Percentiles rank a stretch among this genome's conserved stretches.
These are phyloP conservation scores for Takashimella koratensis DNA, from an alignment of 1,284 basidiomycete genomes.

Conservation along the genomic window DNA sequence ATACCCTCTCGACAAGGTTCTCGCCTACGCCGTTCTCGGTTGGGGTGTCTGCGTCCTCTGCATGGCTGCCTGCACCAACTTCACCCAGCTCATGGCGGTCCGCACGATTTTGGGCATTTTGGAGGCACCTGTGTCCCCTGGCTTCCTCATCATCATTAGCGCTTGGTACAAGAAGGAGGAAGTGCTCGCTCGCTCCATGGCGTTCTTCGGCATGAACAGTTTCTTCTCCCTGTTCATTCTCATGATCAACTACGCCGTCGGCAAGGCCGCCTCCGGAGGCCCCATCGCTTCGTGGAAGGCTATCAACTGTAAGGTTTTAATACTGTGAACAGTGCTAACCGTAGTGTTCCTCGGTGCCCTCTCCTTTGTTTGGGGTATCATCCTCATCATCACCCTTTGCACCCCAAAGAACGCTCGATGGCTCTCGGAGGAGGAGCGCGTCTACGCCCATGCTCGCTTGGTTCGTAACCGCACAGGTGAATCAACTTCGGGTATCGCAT, in stretches of 20 bases:
- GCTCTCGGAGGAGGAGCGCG: constrained; percentile 10
- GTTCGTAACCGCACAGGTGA: constrained; percentile 17
- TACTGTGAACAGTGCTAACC: not conserved
- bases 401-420: constrained; percentile 11
- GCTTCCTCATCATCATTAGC: constrained; percentile 41
- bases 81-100: constrained; percentile 35
- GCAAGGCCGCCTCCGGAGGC: constrained; percentile 8
- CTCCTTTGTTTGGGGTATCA: constrained; percentile 15
- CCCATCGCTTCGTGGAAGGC: constrained; percentile 11
- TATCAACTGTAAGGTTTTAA: constrained; percentile 10
- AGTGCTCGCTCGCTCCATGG: constrained; percentile 5
- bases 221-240: constrained; percentile 17
- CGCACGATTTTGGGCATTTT: constrained; percentile 39
- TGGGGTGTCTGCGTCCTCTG: constrained; percentile 44
- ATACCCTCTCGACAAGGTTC: constrained; percentile 15
- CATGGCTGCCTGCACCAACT: constrained; percentile 39
- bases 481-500: constrained; percentile 13
- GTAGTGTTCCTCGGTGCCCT: constrained; percentile 17
- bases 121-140: constrained; percentile 45
- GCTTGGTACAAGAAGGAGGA: constrained; percentile 40
- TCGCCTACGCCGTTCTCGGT: constrained; percentile 24
- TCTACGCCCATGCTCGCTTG: constrained; percentile 13
- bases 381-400: constrained; percentile 9
- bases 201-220: constrained; percentile 16
- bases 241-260: constrained; percentile 10